phyloP scores from a whole-genome alignment of 1,139 yeast genomes.

The Blastobotrys aristatus region DNA sequence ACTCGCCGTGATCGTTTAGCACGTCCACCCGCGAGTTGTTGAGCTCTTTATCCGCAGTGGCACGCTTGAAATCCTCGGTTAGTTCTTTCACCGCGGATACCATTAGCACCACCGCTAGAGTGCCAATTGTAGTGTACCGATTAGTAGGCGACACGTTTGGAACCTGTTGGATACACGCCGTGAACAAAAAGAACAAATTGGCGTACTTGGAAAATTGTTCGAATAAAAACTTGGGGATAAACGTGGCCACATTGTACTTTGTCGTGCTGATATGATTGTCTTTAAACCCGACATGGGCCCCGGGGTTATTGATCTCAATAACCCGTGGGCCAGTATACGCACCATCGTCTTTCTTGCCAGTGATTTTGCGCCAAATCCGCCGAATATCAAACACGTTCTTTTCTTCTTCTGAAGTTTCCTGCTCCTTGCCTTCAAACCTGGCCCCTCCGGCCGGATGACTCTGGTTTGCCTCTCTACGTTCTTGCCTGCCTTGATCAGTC shows the following conservation, averaged over 20 bases:
- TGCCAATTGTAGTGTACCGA: constrained; percentile 91
- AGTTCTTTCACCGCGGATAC: constrained; percentile 93
- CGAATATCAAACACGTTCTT: constrained; percentile 53
- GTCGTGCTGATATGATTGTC: constrained; percentile 93
- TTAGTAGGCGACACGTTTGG: constrained; percentile 97
- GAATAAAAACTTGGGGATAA: constrained; percentile 86
- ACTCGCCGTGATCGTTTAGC: constrained; percentile 53
- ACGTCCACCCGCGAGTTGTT: constrained; percentile 76
- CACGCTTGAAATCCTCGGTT: constrained; percentile 85
- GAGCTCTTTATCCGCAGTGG: constrained; percentile 80
- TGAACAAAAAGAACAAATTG: constrained; percentile 85
- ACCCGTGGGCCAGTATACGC: constrained; percentile 55
- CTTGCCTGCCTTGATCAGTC: constrained; percentile 20
- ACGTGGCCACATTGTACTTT: constrained; percentile 92
- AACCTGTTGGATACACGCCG: constrained; percentile 93
- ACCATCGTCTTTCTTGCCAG: constrained; percentile 37
- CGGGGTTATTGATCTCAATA: constrained; percentile 58
- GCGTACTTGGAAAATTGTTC: constrained; percentile 98
- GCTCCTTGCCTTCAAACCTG: constrained; percentile 13
- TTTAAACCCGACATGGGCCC: constrained; percentile 49
- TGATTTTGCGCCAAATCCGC: constrained; percentile 44
- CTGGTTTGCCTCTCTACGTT: not conserved
- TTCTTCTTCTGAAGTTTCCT: constrained; percentile 20
- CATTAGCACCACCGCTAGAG: constrained; percentile 71
- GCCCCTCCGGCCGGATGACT: constrained; percentile 13